Conservation (phyloP, 441 rosid species). For the Bocquillonia castaneifolia region DNA sequence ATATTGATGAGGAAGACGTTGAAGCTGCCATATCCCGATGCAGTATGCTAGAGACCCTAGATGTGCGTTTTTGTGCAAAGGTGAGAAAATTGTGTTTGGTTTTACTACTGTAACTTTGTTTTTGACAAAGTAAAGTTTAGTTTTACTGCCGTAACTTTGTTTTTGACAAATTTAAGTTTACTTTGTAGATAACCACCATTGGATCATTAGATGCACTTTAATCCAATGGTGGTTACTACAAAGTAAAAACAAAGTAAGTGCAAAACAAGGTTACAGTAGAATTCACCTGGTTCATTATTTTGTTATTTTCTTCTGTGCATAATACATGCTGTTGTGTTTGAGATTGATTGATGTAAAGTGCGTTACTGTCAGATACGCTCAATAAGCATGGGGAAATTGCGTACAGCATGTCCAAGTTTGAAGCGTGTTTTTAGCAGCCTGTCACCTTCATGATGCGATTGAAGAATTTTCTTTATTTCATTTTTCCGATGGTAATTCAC, state of each 20-base stretch:
- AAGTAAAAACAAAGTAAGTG: too few species aligned
- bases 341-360: neutral
- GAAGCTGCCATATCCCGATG: slow-evolving; percentile 78
- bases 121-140: too few species aligned
- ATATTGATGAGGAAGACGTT: slow-evolving; percentile 66
- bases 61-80: slow-evolving; percentile 91
- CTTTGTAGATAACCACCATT: too few species aligned
- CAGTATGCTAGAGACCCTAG: slow-evolving; percentile 77
- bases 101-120: too few species aligned
- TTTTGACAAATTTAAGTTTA: too few species aligned
- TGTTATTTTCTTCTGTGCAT: neutral
- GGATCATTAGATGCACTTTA: too few species aligned
- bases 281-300: neutral
- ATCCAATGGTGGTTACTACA: too few species aligned
- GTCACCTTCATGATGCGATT: slow-evolving; percentile 28
- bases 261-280: too few species aligned
- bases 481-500: slow-evolving; percentile 5
- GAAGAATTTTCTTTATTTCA: neutral
- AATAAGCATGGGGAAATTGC: slow-evolving; percentile 65
- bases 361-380: slow-evolving; percentile 48
- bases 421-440: slow-evolving; percentile 74
- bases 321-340: neutral
- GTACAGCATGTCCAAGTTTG: slow-evolving; percentile 69
- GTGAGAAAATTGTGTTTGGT: slow-evolving; percentile 30
- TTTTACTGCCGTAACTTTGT: too few species aligned